A percentile compares a stretch with the other conserved stretches of the same genome.
phyloP scores from a whole-genome alignment of 371 early-diverging fungal species.

The Mucor lusitanicus region DNA sequence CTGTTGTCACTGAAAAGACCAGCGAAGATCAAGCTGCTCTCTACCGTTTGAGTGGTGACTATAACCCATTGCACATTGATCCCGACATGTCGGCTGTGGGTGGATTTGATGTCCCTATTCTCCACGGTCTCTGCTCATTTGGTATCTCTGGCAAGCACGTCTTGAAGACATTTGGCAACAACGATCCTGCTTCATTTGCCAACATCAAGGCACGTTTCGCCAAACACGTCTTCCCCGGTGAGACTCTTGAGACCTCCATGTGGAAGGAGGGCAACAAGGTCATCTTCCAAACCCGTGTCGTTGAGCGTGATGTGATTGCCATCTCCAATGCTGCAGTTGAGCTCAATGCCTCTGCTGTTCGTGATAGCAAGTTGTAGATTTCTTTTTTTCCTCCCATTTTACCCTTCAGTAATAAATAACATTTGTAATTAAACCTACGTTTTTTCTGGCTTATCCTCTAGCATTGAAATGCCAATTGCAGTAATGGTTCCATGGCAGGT shows the following conservation, averaged over 20 bases:
- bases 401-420: not conserved
- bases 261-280: conserved; percentile 91
- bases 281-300: conserved; percentile 89
- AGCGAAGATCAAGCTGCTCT: conserved; percentile 91
- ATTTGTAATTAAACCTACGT: not conserved
- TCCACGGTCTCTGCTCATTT: conserved; percentile 94
- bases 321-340: conserved; percentile 90
- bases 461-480: too few relatives aligned
- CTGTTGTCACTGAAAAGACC: conserved; percentile 81
- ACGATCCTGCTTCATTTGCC: conserved; percentile 73
- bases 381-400: not conserved
- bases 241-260: conserved; percentile 94
- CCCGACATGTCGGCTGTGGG: conserved; percentile 93
- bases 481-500: too few relatives aligned
- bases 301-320: conserved; percentile 87
- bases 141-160: conserved; percentile 92
- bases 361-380: conserved; percentile 40
- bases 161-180: conserved; percentile 70
- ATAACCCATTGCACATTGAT: conserved; percentile 94
- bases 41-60: conserved; percentile 90
- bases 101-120: conserved; percentile 94
- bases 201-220: conserved; percentile 91
- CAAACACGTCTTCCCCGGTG: conserved; percentile 95
- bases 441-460: too few relatives aligned
- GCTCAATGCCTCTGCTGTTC: conserved; percentile 38